Evolutionary conservation across 2,329 filamentous ascomycete species (phyloP).

Genomic region (Exophiala bonariae): DNA sequence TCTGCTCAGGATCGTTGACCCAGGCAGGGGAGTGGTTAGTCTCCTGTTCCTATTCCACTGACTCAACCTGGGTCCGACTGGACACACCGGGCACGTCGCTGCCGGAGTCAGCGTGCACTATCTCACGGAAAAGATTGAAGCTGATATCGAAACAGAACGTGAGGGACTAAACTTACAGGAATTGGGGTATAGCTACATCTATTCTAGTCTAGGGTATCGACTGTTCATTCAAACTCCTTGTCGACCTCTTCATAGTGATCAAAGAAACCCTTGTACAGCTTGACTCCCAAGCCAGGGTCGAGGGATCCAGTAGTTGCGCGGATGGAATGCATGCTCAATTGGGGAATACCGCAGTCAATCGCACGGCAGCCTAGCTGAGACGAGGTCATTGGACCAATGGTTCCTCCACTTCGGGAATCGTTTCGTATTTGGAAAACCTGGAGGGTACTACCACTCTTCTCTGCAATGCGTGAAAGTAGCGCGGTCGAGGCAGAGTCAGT

Average conservation of each 20-base stretch:
- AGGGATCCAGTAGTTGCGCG: constrained; percentile 81
- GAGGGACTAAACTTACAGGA: too few species aligned
- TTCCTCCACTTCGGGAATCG: constrained; percentile 84
- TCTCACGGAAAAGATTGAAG: too few species aligned
- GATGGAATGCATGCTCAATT: constrained; percentile 92
- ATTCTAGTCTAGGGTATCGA: neutral
- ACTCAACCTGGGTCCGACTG: too few species aligned
- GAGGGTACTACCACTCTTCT: constrained; percentile 68
- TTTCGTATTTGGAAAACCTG: constrained; percentile 96
- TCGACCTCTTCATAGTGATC: constrained; percentile 85
- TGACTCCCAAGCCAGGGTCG: constrained; percentile 84
- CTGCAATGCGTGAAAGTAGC: constrained; percentile 75
- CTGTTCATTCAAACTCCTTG: constrained; percentile 64
- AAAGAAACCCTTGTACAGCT: constrained; percentile 86
- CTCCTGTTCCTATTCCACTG: too few species aligned
- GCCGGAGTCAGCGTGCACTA: too few species aligned
- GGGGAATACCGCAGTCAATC: constrained; percentile 85
- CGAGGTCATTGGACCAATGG: constrained; percentile 89
- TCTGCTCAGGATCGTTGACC: too few species aligned
- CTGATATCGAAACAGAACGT: too few species aligned
- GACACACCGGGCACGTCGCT: too few species aligned
- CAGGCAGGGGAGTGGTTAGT: too few species aligned
- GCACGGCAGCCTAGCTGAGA: constrained; percentile 76
- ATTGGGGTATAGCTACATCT: neutral
- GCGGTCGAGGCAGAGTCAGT: constrained; percentile 85